Percentiles rank a stretch among this genome's conserved stretches.
These are phyloP conservation scores for Mallotus japonicus DNA, from an alignment of 441 rosid species.

Conservation along the genomic window DNA sequence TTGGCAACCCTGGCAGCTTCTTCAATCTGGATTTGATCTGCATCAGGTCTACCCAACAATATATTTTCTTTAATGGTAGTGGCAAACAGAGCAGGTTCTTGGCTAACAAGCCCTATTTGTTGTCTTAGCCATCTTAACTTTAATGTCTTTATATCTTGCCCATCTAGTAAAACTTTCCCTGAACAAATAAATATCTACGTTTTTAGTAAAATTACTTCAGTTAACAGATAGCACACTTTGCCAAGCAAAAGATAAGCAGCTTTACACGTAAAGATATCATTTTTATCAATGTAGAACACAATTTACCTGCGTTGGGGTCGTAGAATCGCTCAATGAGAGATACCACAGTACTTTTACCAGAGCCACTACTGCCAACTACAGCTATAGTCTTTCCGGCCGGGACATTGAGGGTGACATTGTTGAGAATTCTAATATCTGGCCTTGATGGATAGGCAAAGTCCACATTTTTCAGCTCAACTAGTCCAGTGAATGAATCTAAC, in stretches of 20 bases:
- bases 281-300: neutral
- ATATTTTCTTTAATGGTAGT: slow-evolving; percentile 94
- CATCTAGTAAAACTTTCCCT: slow-evolving; percentile 93
- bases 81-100: slow-evolving; percentile 97
- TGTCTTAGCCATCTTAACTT: slow-evolving; percentile 89
- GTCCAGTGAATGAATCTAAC: slow-evolving; percentile 71
- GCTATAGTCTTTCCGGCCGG: slow-evolving; percentile 98
- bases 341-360: slow-evolving; percentile 98
- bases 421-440: slow-evolving; percentile 77
- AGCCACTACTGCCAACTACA: slow-evolving; percentile 98
- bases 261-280: neutral
- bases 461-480: slow-evolving; percentile 77
- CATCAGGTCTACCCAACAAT: slow-evolving; percentile 89
- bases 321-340: slow-evolving; percentile 98
- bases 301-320: slow-evolving; percentile 83
- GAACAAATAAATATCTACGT: slow-evolving; percentile 13
- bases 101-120: slow-evolving; percentile 98
- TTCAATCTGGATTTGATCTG: slow-evolving; percentile 74
- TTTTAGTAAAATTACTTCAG: slow-evolving; percentile 7
- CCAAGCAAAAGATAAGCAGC: slow-evolving; percentile 14
- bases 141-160: slow-evolving; percentile 75
- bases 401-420: slow-evolving; percentile 66
- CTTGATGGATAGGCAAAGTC: slow-evolving; percentile 95
- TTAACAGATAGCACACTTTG: slow-evolving; percentile 19
- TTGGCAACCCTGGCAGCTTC: slow-evolving; percentile 99